Evolutionary conservation across 2,329 filamentous ascomycete species (phyloP), one percentile per base, ranked within the genome.

Genomic region (Bipolaris cookei): DNA sequence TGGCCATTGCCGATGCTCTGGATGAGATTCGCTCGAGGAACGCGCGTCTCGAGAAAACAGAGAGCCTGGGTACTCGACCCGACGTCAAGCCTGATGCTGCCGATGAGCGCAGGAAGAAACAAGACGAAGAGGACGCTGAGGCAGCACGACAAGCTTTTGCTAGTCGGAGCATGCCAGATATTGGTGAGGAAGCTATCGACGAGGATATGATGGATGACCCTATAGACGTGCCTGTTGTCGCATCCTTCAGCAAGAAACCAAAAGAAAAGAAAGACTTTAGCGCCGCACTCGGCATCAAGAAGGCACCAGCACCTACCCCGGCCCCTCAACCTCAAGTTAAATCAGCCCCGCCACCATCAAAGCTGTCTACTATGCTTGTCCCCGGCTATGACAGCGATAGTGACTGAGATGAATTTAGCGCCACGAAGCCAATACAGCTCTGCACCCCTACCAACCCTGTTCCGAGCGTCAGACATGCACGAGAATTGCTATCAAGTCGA

Each of bases 1-100:
- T 99, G 93, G 91, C 90, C 16, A 91, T 97, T 42, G 95, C 95
- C 1, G 95, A 99, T 80, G 94, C 93, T 6, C 80, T 99, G 53
- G 95, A 99, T 76, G 93, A 97, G 79, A 97, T 99, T 55, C 84
- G 94, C 54, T 94, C 91, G 50, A 82, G 94, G 63, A 99, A 99
- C 78, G 95, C 95, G 6, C 83, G 92, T 62, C 87, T 95, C 47
- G 91, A 96, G 76, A 84, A 90, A 63, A 89, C 88, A 7, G 86
- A 87, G 54, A 86, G 87, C 69, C 81, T 86, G 3, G 86, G 88
- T 54, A 67, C 86, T 18, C 78, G 81, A 25, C 83, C 86, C 5
- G 81, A 83, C 3, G 80, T 86, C 1, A 79, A 59, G 10, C 64
- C 67, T 1, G 87, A 89, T 47, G 82, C 85, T 44, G 72, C 69